These are phyloP conservation scores for Jamesozyma rosinii DNA, from an alignment of 805 yeast species.

Conservation along the genomic window DNA sequence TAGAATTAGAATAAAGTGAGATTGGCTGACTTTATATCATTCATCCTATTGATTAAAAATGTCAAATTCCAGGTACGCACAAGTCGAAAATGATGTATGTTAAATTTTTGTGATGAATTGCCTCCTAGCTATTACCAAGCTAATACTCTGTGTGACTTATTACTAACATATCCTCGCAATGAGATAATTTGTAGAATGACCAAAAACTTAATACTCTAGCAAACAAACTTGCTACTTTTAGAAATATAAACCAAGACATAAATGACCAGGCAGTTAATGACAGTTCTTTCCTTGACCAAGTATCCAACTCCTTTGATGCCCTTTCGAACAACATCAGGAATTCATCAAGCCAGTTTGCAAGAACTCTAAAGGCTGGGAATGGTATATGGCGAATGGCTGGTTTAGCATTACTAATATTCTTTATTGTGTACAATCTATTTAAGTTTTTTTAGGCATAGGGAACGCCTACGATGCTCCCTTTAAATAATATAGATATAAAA, in stretches of 20 bases:
- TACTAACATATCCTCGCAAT: background rate
- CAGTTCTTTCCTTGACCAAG: slow-evolving; percentile 32
- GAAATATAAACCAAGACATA: slow-evolving; percentile 59
- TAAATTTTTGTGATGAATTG: no score
- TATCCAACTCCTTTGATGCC: slow-evolving; percentile 44
- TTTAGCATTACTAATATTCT: slow-evolving; percentile 43
- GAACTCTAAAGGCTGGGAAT: slow-evolving; percentile 52
- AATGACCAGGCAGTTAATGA: slow-evolving; percentile 55
- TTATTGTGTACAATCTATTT: slow-evolving; percentile 47
- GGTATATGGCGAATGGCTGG: slow-evolving; percentile 52
- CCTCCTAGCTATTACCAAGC: no score
- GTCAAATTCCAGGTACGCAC: slow-evolving; percentile 29
- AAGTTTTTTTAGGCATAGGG: slow-evolving; percentile 34
- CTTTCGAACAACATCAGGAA: slow-evolving; percentile 42
- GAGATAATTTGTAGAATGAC: slow-evolving; percentile 41
- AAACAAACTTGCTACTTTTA: slow-evolving; percentile 52
- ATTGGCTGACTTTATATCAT: background rate
- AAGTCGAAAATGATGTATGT: slow-evolving; percentile 21
- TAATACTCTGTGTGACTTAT: background rate
- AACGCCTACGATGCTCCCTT: background rate
- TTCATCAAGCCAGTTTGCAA: slow-evolving; percentile 43
- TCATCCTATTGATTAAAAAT: slow-evolving; percentile 6
- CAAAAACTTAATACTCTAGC: slow-evolving; percentile 54
- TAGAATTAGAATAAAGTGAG: background rate
- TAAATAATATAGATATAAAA: no score